These are phyloP conservation scores for Aspergillus leporis DNA, from an alignment of 495 filamentous ascomycete genomes.

Conservation along the genomic window DNA sequence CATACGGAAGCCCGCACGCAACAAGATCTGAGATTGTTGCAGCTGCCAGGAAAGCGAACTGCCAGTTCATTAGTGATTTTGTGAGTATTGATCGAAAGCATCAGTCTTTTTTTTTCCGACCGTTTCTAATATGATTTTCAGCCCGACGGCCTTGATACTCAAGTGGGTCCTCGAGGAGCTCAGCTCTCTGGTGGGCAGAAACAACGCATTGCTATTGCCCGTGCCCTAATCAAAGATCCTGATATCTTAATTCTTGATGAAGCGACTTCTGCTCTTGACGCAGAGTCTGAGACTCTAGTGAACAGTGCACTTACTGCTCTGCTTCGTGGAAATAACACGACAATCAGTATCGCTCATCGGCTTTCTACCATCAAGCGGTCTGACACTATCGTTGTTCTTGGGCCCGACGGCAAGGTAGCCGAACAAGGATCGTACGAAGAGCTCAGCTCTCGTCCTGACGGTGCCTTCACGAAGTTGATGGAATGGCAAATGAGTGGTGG, in stretches of 20 bases:
- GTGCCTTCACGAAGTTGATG: constrained; percentile 93
- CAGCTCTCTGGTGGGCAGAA: constrained; percentile 97
- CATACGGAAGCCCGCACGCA: constrained; percentile 84
- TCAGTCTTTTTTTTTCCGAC: not conserved
- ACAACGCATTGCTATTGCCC: constrained; percentile 94
- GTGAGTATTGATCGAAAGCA: constrained; percentile 39
- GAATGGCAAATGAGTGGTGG: constrained; percentile 97
- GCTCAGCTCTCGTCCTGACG: constrained; percentile 66
- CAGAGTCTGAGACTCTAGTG: constrained; percentile 95
- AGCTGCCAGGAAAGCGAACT: constrained; percentile 93
- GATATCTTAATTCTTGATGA: constrained; percentile 97
- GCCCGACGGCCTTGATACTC: constrained; percentile 92
- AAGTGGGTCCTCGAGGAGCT: constrained; percentile 87
- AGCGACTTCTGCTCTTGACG: constrained; percentile 89
- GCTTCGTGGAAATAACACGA: constrained; percentile 84
- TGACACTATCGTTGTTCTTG: constrained; percentile 88
- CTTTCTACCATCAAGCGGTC: constrained; percentile 94
- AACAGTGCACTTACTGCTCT: constrained; percentile 82
- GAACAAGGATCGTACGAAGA: constrained; percentile 83
- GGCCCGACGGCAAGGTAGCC: constrained; percentile 80
- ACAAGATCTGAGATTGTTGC: constrained; percentile 77
- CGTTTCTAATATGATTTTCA: constrained; percentile 23
- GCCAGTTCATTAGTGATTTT: constrained; percentile 93
- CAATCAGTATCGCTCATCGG: constrained; percentile 94
- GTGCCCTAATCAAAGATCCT: constrained; percentile 90